Evolutionary conservation across 148 eudicot genomes (phyloP).

Genomic region (Rhododendron vialii): DNA sequence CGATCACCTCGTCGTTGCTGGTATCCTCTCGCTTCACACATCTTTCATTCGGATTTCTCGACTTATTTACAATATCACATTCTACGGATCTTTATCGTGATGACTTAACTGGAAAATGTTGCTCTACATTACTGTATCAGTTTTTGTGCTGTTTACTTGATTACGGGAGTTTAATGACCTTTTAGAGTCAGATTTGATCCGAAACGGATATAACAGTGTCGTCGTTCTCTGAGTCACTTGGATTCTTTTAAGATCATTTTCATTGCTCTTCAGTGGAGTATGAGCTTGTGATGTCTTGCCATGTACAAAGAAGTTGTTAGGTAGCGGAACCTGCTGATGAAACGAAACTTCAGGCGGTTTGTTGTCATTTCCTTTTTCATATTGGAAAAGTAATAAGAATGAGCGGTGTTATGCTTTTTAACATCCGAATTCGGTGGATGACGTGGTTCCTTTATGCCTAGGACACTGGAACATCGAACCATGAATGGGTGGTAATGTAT

Average conservation of each 20-base stretch:
- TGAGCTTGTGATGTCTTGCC: background rate
- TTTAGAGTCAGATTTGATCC: constrained; percentile 1
- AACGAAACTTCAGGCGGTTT: background rate
- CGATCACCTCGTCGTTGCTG: constrained; percentile 75
- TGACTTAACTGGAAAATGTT: background rate
- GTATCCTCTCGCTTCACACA: constrained; percentile 22
- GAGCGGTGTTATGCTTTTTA: background rate
- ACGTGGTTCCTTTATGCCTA: background rate
- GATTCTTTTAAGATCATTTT: background rate
- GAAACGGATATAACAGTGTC: background rate
- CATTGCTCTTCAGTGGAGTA: background rate
- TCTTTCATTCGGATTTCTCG: background rate
- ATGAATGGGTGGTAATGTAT: background rate
- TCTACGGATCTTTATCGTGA: background rate
- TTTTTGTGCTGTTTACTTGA: background rate
- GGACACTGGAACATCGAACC: background rate
- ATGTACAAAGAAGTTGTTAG: background rate
- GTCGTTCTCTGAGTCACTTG: background rate
- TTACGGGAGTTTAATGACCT: background rate
- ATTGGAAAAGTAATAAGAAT: background rate
- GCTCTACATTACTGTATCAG: background rate
- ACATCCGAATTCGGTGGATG: background rate
- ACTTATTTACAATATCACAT: background rate
- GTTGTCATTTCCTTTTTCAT: background rate
- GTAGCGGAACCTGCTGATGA: background rate